Conservation (phyloP, 495 filamentous ascomycete species). For the Choiromyces venosus region DNA sequence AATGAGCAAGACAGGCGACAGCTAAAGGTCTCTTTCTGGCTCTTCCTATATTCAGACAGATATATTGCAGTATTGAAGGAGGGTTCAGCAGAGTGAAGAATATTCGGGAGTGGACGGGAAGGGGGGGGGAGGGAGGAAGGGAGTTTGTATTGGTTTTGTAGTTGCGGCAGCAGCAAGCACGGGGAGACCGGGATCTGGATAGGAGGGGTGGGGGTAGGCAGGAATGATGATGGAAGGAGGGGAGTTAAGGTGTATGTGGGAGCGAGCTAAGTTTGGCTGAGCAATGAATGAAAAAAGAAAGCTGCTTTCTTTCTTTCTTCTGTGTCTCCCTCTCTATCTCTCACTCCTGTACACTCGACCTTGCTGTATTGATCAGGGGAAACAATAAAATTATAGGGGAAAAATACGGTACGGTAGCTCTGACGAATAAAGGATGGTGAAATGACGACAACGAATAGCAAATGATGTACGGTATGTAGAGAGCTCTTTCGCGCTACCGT, state of each 20-base stretch:
- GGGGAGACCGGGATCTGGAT: conserved; percentile 20
- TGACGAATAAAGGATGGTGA: neutral
- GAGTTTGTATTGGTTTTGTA: conserved; percentile 25
- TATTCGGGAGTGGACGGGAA: conserved; percentile 14
- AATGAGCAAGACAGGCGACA: conserved; percentile 3
- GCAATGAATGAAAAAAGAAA: neutral
- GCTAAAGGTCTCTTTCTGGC: conserved; percentile 33
- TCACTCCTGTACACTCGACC: neutral
- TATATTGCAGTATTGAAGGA: conserved; percentile 12
- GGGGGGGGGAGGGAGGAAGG: neutral
- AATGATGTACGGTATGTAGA: neutral
- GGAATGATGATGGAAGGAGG: conserved; percentile 18
- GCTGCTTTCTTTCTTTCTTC: neutral
- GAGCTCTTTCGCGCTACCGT: neutral
- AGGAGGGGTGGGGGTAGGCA: conserved; percentile 10
- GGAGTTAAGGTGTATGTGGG: conserved; percentile 4
- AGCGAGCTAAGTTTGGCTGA: neutral
- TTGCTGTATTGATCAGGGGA: neutral
- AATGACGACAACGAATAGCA: neutral
- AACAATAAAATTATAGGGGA: neutral
- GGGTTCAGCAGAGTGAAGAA: conserved; percentile 35
- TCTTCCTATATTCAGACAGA: conserved; percentile 22
- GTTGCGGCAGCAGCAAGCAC: conserved; percentile 7
- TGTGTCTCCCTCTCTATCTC: neutral
- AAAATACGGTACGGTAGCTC: neutral